Evolutionary conservation across 2,329 filamentous ascomycete genomes (phyloP).

Genomic region (Beauveria caledonica): DNA sequence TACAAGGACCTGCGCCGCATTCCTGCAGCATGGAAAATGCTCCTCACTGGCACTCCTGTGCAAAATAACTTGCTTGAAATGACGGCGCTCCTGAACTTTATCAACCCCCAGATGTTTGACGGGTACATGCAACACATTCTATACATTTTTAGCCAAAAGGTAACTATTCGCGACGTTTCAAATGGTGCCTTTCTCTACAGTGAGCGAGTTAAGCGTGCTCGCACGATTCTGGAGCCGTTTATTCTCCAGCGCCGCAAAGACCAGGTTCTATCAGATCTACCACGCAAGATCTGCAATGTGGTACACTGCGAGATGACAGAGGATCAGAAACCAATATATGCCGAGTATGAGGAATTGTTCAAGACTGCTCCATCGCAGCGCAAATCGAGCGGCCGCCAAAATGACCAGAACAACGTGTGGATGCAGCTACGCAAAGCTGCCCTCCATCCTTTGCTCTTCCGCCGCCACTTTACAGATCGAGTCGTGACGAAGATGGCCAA

Average conservation of each 20-base stretch:
- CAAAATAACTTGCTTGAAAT: conserved; percentile 94
- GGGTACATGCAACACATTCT: conserved; percentile 71
- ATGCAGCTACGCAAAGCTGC: conserved; percentile 90
- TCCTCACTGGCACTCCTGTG: conserved; percentile 70
- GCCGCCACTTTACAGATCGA: conserved; percentile 68
- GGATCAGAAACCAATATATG: conserved; percentile 66
- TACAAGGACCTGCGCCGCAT: conserved; percentile 76
- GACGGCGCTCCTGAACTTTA: conserved; percentile 83
- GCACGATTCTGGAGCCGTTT: conserved; percentile 90
- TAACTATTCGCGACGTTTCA: conserved; percentile 69
- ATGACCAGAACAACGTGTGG: conserved; percentile 62
- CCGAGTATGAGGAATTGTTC: conserved; percentile 54
- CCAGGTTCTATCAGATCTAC: conserved; percentile 79
- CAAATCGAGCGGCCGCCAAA: conserved; percentile 40
- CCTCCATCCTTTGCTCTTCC: conserved; percentile 83
- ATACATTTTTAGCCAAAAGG: conserved; percentile 85
- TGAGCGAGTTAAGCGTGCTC: conserved; percentile 77
- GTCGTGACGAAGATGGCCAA: conserved; percentile 70
- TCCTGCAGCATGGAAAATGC: conserved; percentile 70
- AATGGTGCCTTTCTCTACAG: conserved; percentile 79
- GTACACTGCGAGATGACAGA: conserved; percentile 73
- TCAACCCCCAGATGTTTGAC: conserved; percentile 77
- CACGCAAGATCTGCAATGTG: conserved; percentile 68
- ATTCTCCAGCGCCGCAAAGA: conserved; percentile 90
- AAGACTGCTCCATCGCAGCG: conserved; percentile 49